Conservation (phyloP, 2,329 filamentous ascomycete genomes). For the Hyphodiscus sp. region DNA sequence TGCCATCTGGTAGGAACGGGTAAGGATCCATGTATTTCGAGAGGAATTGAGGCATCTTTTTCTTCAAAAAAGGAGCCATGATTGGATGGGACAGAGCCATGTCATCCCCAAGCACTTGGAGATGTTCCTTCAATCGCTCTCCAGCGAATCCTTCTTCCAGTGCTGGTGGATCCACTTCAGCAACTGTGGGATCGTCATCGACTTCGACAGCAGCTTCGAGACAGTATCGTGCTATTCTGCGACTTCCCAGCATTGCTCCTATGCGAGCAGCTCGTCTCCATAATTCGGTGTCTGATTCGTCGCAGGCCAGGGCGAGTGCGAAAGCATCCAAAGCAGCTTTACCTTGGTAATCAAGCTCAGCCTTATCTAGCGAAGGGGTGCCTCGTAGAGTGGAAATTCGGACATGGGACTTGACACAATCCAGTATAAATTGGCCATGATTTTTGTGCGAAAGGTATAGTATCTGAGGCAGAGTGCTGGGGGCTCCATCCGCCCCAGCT, state of each 20-base stretch:
- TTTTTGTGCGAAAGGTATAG: conserved; percentile 95
- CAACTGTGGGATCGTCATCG: conserved; percentile 58
- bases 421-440: conserved; percentile 84
- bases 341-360: conserved; percentile 28
- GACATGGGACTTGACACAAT: conserved; percentile 54
- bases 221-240: conserved; percentile 53
- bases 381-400: conserved; percentile 30
- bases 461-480: conserved; percentile 79
- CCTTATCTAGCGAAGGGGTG: conserved; percentile 32
- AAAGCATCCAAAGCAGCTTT: conserved; percentile 48
- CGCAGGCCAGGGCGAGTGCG: conserved; percentile 52
- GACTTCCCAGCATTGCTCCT: conserved; percentile 50
- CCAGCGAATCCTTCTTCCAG: conserved; percentile 58
- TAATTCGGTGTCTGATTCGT: conserved; percentile 61
- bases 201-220: conserved; percentile 61
- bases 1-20: conserved; percentile 53
- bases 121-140: conserved; percentile 51
- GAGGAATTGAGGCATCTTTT: conserved; percentile 44
- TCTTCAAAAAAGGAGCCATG: conserved; percentile 50
- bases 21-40: conserved; percentile 53
- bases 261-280: conserved; percentile 56
- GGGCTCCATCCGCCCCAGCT: conserved; percentile 63
- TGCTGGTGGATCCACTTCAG: conserved; percentile 56
- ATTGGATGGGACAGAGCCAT: conserved; percentile 53
- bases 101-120: conserved; percentile 47